These are phyloP conservation scores for Gynochthodes officinalis DNA, from an alignment of 257 asterid species.

Conservation along the genomic window DNA sequence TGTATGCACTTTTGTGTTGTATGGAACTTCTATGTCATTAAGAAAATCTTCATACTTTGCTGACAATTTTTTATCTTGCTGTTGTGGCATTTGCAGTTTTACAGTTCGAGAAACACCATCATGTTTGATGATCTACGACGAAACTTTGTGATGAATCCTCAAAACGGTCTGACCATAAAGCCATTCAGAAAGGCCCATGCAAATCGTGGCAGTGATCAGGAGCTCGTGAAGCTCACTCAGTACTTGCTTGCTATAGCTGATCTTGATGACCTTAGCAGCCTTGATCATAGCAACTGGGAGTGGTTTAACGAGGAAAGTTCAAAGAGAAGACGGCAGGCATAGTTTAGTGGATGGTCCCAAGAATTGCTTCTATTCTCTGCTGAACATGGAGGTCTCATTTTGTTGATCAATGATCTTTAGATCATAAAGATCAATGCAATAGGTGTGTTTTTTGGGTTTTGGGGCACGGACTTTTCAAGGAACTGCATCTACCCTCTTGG, in stretches of 20 bases:
- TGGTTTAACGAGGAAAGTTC: conserved; percentile 47
- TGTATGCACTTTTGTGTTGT: not conserved
- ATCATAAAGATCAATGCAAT: too few relatives aligned
- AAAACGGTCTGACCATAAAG: conserved; percentile 72
- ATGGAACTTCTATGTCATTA: not conserved
- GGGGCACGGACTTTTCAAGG: not conserved
- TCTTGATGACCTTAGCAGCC: conserved; percentile 71
- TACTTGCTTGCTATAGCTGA: conserved; percentile 83
- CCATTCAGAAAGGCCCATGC: conserved; percentile 85
- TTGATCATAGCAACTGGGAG: conserved; percentile 86
- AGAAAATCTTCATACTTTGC: not conserved
- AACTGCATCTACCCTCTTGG: not conserved
- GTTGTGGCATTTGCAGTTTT: conserved; percentile 49
- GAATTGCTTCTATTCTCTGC: not conserved
- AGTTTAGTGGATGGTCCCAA: not conserved
- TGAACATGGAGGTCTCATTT: not conserved
- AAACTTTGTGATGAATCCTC: conserved; percentile 96
- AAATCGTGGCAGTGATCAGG: conserved; percentile 67
- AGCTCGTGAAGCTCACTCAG: conserved; percentile 83
- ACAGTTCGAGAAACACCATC: conserved; percentile 71
- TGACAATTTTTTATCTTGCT: conserved; percentile 4
- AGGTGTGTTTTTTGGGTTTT: not conserved
- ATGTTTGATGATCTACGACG: conserved; percentile 93
- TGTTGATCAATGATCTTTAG: conserved; percentile 4
- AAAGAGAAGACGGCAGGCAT: conserved; percentile 74